Evolutionary conservation across 2,329 filamentous ascomycete genomes (phyloP).

Genomic region (Penicillium palitans): DNA sequence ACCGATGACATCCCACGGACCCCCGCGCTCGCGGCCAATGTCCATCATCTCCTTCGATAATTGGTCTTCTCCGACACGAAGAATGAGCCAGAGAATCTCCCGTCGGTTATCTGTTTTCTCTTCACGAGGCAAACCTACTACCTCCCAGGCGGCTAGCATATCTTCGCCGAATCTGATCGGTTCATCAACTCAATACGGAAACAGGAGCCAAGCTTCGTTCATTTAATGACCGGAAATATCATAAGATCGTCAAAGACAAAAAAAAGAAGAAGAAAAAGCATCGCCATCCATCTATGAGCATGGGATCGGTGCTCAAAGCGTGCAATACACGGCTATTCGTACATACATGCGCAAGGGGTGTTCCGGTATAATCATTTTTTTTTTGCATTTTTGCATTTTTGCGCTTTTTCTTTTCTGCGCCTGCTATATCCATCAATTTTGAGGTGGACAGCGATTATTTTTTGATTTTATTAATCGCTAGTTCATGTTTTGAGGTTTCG

Average conservation of each 20-base stretch:
- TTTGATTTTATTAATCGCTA: not conserved
- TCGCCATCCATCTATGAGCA: not conserved
- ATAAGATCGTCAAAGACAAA: not conserved
- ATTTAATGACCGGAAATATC: conserved; percentile 11
- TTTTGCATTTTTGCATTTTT: not conserved
- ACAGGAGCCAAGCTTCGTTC: conserved; percentile 15
- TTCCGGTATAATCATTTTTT: not conserved
- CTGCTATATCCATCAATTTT: not conserved
- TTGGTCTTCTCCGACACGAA: conserved; percentile 20
- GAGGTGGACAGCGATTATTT: conserved; percentile 2
- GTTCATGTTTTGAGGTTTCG: not conserved
- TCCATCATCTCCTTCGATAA: conserved; percentile 30
- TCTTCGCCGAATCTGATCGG: conserved; percentile 38
- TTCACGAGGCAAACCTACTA: conserved; percentile 15
- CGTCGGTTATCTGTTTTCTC: conserved; percentile 29
- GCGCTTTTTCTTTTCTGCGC: not conserved
- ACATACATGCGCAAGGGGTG: conserved; percentile 1
- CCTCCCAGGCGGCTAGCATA: conserved; percentile 26
- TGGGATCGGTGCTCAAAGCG: not conserved
- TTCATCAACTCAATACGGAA: conserved; percentile 30
- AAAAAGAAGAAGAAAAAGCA: not conserved
- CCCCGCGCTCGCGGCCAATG: conserved; percentile 26
- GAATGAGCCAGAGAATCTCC: conserved; percentile 30
- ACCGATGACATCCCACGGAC: conserved; percentile 15
- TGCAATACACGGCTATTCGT: not conserved